Evolutionary conservation across 2,329 filamentous ascomycete genomes (phyloP).

Genomic region (Cytospora piceae): DNA sequence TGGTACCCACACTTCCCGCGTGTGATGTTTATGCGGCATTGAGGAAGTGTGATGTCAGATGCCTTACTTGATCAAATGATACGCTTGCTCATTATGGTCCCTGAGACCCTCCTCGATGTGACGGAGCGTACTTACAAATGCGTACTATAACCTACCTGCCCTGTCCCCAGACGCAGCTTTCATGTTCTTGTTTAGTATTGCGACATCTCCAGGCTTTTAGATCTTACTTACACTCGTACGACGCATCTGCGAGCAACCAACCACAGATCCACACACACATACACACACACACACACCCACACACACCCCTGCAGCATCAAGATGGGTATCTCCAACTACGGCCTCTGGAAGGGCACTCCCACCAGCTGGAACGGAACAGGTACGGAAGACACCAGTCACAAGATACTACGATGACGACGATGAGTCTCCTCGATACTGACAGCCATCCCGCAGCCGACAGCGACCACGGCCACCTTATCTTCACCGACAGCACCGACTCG

Average conservation of each 20-base stretch:
- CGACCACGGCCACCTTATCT: constrained; percentile 33
- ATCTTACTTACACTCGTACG: neutral
- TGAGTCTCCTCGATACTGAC: neutral
- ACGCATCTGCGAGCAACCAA: neutral
- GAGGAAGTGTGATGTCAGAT: constrained; percentile 3
- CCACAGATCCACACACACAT: neutral
- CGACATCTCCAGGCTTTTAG: neutral
- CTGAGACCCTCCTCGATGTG: neutral
- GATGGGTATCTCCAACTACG: constrained; percentile 33
- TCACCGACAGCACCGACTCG: constrained; percentile 29
- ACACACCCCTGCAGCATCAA: neutral
- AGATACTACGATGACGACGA: neutral
- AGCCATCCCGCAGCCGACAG: constrained; percentile 2
- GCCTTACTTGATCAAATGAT: neutral
- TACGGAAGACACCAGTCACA: constrained; percentile 10
- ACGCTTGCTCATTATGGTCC: neutral
- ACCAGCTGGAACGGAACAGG: constrained; percentile 30
- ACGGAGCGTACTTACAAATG: neutral
- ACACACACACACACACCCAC: too few species aligned
- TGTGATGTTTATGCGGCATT: neutral
- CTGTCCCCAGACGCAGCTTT: neutral
- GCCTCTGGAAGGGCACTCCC: constrained; percentile 34
- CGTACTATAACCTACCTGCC: neutral
- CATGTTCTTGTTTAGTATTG: neutral
- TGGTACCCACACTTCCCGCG: neutral